A percentile compares a stretch with the other conserved stretches of the same genome.
Conservation (phyloP, 176 grass and related monocot species). For the Oryza punctata region DNA sequence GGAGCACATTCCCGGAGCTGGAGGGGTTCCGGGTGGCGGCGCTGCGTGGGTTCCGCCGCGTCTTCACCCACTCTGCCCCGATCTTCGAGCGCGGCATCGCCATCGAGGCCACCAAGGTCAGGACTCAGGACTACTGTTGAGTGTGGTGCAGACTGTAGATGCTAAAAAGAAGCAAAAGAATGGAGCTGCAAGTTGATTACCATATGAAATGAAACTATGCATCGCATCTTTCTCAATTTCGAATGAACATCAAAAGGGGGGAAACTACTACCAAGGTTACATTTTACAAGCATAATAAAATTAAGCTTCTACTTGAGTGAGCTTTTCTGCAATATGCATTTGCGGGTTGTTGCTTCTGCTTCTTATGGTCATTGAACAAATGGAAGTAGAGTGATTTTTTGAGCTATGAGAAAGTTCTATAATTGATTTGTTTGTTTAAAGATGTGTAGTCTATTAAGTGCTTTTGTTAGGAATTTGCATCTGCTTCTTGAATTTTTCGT, state of each 20-base stretch:
- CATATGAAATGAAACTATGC: too few relatives aligned
- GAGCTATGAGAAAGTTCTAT: constrained; percentile 18
- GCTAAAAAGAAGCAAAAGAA: too few relatives aligned
- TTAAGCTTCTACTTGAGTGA: not conserved
- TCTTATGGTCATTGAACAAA: not conserved
- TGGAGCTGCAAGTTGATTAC: too few relatives aligned
- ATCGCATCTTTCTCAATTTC: too few relatives aligned
- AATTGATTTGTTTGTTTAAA: constrained; percentile 19
- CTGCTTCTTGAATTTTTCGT: not conserved
- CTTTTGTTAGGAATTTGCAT: not conserved
- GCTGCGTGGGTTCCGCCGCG: constrained; percentile 50
- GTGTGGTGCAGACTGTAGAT: too few relatives aligned
- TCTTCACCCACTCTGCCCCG: constrained; percentile 81
- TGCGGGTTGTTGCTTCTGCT: not conserved
- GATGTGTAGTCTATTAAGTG: not conserved
- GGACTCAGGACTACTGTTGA: too few relatives aligned
- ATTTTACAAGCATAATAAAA: not conserved
- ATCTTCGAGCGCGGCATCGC: constrained; percentile 92
- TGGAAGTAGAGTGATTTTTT: not conserved
- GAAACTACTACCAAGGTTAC: not conserved
- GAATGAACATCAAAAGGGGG: too few relatives aligned
- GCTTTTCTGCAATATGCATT: not conserved
- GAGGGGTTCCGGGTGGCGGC: constrained; percentile 38
- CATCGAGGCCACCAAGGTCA: constrained; percentile 49
- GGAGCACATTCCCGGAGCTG: constrained; percentile 93